Percentiles rank a stretch among this genome's conserved stretches.
These are phyloP conservation scores for Fagus sylvatica DNA, from an alignment of 306 rosid species.

Conservation along the genomic window DNA sequence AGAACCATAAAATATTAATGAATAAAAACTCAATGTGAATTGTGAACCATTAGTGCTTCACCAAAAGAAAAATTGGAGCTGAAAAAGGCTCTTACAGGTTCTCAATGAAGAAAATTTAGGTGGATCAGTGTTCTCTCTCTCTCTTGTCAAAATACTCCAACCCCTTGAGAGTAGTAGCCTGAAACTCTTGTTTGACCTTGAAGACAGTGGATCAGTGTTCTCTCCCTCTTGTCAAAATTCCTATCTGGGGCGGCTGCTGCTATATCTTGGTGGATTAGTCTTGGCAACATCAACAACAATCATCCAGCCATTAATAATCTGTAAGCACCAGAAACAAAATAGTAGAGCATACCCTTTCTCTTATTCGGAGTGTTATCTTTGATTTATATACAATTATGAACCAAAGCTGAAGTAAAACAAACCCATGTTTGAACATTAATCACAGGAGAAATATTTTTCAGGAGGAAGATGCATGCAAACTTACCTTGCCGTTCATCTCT, in stretches of 20 bases:
- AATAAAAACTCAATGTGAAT: no score
- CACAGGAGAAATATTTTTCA: background rate
- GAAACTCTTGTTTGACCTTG: background rate
- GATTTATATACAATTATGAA: background rate
- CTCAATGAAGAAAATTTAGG: no score
- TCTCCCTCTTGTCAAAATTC: slow-evolving; percentile 21
- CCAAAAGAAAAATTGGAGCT: no score
- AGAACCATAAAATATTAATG: no score
- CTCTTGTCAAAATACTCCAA: background rate
- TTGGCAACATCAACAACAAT: slow-evolving; percentile 90
- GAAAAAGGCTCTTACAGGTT: no score
- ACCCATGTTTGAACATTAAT: background rate
- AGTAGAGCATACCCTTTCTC: slow-evolving; percentile 14
- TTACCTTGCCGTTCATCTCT: slow-evolving; percentile 96
- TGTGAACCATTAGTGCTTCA: no score
- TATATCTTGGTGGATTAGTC: slow-evolving; percentile 49
- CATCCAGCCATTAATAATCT: slow-evolving; percentile 98
- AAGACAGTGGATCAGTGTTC: background rate
- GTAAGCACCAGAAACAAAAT: slow-evolving; percentile 26
- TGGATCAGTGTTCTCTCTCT: no score
- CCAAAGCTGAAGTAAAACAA: slow-evolving; percentile 4
- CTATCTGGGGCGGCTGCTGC: slow-evolving; percentile 33
- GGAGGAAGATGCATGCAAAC: background rate
- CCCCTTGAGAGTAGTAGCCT: background rate
- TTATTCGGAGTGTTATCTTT: background rate